Evolutionary conservation across 2,329 filamentous ascomycete species (phyloP).

Genomic region (Domatiomyces globalis): DNA sequence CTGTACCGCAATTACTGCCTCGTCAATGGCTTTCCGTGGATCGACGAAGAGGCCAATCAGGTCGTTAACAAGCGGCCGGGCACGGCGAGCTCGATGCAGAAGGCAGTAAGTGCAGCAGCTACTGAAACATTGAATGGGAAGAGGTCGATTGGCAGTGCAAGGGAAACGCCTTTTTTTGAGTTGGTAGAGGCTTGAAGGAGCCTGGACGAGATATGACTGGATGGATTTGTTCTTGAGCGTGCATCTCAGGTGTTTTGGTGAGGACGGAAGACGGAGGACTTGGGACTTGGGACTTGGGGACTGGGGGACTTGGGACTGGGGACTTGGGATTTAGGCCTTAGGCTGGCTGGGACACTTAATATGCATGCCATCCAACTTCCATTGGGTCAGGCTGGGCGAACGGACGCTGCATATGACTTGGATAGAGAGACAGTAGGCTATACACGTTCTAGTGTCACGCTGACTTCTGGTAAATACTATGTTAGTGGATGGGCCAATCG

Average conservation of each 20-base stretch:
- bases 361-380: background rate
- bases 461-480: too few relatives aligned
- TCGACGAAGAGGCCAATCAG: conserved; percentile 5
- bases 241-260: background rate
- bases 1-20: conserved; percentile 33
- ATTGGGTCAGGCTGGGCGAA: background rate
- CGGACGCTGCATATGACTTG: background rate
- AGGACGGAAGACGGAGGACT: background rate
- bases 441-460: too few relatives aligned
- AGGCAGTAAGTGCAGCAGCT: background rate
- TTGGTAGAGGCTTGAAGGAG: conserved; percentile 2
- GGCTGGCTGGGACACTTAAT: background rate
- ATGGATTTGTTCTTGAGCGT: background rate
- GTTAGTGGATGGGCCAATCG: background rate
- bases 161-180: background rate
- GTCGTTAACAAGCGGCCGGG: background rate
- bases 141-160: background rate
- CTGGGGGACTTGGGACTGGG: too few relatives aligned
- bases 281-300: too few relatives aligned
- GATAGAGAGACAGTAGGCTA: background rate
- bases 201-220: background rate
- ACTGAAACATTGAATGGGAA: conserved; percentile 4
- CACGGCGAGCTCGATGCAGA: background rate
- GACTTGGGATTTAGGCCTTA: background rate
- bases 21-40: conserved; percentile 22